Base-by-base conservation (phyloP, 805 yeast genomes). In the Saccharomycopsis babjevae region DNA sequence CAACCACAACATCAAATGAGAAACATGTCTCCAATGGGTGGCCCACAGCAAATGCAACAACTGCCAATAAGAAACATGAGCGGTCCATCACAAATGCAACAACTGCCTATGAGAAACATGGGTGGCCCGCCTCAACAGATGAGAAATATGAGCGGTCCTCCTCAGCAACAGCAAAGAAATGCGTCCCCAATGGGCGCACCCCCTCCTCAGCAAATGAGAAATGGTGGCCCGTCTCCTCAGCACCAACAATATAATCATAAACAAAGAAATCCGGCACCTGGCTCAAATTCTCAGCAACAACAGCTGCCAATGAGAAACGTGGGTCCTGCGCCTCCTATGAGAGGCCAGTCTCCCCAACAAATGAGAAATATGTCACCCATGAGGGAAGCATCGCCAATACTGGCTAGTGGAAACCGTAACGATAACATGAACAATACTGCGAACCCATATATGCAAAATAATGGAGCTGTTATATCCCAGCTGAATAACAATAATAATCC, bases 211-310 rank as follows among this genome's bases (percentile, higher is more conserved):
- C 46, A 56, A 3, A 54, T 40, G 34, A 20, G n/a, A 25, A 18
- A 57, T 16, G 16, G 46, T 15, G 42, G 30, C 8, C 22, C 22
- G 20, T 20, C 54, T 42, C 57, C 39, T 18, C 57, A 58, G n/a
- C 57, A 52, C 57, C 60, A 52, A 13, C 30, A 54, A 11, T 58
- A 59, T 13, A 18, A 32, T 15, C 28, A 57, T n/a, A 43, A 30
- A 46, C 59, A 20, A 13, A 58, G 25, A n/a, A 25, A 40, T 40
- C 46, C 30, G 3, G 1, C 40, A 1, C 20, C 32, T 20, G 34
- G 39, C 20, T 30, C 57, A 4, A 15, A n/a, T 10, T 30, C 42
- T 20, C 57, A 54, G 28, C 56, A 34, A 36, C 56, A 54, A 34
- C 39, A 28, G 40, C 56, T 30, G 56, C 39, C 56, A 30, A 18